phyloP scores from a whole-genome alignment of 2,329 filamentous ascomycete genomes.

The Teratosphaeria pseudoeucalypti region DNA sequence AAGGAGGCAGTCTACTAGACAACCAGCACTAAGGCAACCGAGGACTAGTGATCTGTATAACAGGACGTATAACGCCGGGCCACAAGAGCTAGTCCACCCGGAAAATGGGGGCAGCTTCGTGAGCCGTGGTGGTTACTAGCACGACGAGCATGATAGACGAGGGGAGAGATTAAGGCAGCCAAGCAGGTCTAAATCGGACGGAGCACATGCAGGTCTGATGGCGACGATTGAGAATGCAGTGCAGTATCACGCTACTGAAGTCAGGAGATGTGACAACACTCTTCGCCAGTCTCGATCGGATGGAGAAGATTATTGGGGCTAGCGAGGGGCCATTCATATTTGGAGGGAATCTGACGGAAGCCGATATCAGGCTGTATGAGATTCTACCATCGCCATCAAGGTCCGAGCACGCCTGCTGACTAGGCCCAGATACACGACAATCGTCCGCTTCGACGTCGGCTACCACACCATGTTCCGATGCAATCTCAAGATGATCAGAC shows the following conservation, averaged over 20 bases:
- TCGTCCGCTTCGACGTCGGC: slow-evolving; percentile 62
- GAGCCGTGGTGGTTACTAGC: slow-evolving; percentile 10
- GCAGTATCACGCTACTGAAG: slow-evolving; percentile 10
- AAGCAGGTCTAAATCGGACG: slow-evolving; percentile 4
- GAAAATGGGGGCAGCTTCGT: background rate
- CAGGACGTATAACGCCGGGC: slow-evolving; percentile 5
- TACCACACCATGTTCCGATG: slow-evolving; percentile 84
- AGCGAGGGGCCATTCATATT: slow-evolving; percentile 58
- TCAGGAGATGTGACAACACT: slow-evolving; percentile 41
- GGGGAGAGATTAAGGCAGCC: slow-evolving; percentile 1
- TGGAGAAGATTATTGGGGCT: slow-evolving; percentile 57
- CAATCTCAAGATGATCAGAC: slow-evolving; percentile 52
- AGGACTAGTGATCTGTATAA: slow-evolving; percentile 3
- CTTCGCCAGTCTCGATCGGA: slow-evolving; percentile 66
- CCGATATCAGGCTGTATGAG: slow-evolving; percentile 60
- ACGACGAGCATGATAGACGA: slow-evolving; percentile 8
- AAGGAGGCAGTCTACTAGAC: slow-evolving; percentile 1
- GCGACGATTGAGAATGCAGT: slow-evolving; percentile 14
- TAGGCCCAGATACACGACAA: slow-evolving; percentile 44
- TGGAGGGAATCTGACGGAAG: slow-evolving; percentile 66
- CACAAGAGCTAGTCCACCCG: slow-evolving; percentile 4
- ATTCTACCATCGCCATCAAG: background rate
- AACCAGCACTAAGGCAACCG: slow-evolving; percentile 2
- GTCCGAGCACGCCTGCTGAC: background rate
- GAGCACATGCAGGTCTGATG: slow-evolving; percentile 6